Evolutionary conservation across 352 stramenopile species (phyloP), one percentile per base, ranked within the genome.

Genomic region (Discostella stelligera): DNA sequence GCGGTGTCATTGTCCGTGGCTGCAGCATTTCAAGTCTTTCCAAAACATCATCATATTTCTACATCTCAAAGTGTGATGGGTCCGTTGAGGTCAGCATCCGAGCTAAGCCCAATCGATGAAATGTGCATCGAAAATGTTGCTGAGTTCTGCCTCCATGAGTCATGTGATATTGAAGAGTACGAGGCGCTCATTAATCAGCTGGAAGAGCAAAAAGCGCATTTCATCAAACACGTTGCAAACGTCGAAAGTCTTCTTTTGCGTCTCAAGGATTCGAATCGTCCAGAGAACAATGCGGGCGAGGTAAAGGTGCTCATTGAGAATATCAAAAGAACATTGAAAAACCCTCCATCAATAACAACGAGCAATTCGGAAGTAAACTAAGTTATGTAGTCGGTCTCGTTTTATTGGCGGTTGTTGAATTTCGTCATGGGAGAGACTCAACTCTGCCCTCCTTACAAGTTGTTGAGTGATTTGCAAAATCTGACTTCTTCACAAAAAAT

Each of bases 51-150:
- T 39, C 2, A 30, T 13, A 61, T 32, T 52, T 23, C n/a, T 10
- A 14, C 32, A 14, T 44, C 37, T 44, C n/a, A 25, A 16, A n/a
- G 16, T 63, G 54, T 59, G n/a, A 74, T 74, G 53, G 10, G 16
- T 16, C 59, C 69, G 20, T 37, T 60, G 21, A 61, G 14, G 18
- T 66, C 50, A 48, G 39, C 66, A 30, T 21, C 32, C 27, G 74
- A 82, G 44, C 67, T 82, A 14, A 78, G 37, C 49, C 60, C 59
- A 44, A 78, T 84, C 18, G 77, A 87, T 69, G 62, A 80, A 68
- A 87, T 87, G 80, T 76, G 71, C 44, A 83, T 87, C 13, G 72
- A 87, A 68, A 87, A 87, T 25, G 72, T 79, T 30, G 80, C 80
- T 18, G 76, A 85, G 25, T 80, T 83, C 39, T 87, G 80, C 54